These are phyloP conservation scores for Tritrichomonas musculus DNA, from an alignment of 208 protist species.

Conservation along the genomic window DNA sequence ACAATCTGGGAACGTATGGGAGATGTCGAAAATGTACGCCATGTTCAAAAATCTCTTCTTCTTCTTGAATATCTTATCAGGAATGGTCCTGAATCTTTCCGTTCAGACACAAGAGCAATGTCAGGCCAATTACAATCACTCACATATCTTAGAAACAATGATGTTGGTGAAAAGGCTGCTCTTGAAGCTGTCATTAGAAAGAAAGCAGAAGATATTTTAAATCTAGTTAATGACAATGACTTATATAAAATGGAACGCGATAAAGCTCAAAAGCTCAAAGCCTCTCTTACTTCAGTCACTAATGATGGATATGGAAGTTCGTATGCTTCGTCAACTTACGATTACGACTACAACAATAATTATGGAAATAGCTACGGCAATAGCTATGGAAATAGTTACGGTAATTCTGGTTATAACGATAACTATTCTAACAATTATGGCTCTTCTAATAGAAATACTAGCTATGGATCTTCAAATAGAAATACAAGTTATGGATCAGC, in stretches of 20 bases:
- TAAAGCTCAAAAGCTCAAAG: conserved; percentile 1
- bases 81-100: not conserved
- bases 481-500: not conserved
- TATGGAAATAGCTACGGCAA: not conserved
- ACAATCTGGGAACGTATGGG: not conserved
- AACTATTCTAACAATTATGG: too few relatives aligned
- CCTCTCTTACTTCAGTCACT: not conserved
- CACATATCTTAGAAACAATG: not conserved
- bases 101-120: not conserved
- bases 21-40: not conserved
- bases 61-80: conserved; percentile 12
- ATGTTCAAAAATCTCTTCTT: conserved; percentile 23
- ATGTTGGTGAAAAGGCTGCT: not conserved
- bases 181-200: conserved; percentile 21
- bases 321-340: not conserved
- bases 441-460: too few relatives aligned
- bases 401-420: too few relatives aligned
- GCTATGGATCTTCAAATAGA: not conserved
- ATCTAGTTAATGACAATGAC: not conserved
- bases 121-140: not conserved
- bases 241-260: conserved; percentile 3
- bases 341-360: not conserved
- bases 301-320: not conserved
- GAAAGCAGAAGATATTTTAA: conserved; percentile 19
- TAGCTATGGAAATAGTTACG: too few relatives aligned